phyloP scores from a whole-genome alignment of 805 yeast genomes.

The Saccharomyces paradoxus region DNA sequence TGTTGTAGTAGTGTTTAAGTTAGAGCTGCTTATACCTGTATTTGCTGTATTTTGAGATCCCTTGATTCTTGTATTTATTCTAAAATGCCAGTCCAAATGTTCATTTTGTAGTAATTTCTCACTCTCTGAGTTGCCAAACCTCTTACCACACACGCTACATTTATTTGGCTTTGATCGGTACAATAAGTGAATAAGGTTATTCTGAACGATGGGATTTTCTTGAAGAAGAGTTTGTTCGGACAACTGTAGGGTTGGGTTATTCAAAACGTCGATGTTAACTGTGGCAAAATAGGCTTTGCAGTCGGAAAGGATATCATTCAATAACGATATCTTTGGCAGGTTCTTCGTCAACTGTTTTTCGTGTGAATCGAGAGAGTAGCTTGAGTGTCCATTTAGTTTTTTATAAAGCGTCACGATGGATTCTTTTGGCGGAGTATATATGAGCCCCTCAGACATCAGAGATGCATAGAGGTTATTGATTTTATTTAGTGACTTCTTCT shows the following conservation, averaged over 20 bases:
- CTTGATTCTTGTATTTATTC: conserved; percentile 72
- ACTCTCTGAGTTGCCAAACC: conserved; percentile 56
- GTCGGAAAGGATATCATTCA: conserved; percentile 22
- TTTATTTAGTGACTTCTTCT: conserved; percentile 11
- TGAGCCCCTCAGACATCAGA: conserved; percentile 17
- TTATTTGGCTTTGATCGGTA: conserved; percentile 52
- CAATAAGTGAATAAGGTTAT: conserved; percentile 25
- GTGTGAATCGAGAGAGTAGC: not conserved
- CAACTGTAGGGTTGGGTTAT: conserved; percentile 25
- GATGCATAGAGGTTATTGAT: conserved; percentile 17
- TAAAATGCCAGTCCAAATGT: conserved; percentile 94
- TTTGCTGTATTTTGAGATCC: conserved; percentile 26
- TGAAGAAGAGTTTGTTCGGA: conserved; percentile 29
- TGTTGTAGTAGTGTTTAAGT: conserved; percentile 7
- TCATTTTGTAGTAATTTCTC: conserved; percentile 48
- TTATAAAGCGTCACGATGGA: conserved; percentile 24
- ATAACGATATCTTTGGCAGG: conserved; percentile 19
- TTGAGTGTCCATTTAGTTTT: conserved; percentile 12
- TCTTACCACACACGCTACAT: conserved; percentile 83
- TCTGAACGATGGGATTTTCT: conserved; percentile 22
- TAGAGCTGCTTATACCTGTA: conserved; percentile 3
- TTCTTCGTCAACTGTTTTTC: conserved; percentile 4
- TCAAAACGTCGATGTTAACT: conserved; percentile 22
- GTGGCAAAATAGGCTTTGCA: conserved; percentile 28
- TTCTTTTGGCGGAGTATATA: conserved; percentile 21